These are phyloP conservation scores for Penicillium sp. DNA, from an alignment of 2,329 filamentous ascomycete species.

Conservation along the genomic window DNA sequence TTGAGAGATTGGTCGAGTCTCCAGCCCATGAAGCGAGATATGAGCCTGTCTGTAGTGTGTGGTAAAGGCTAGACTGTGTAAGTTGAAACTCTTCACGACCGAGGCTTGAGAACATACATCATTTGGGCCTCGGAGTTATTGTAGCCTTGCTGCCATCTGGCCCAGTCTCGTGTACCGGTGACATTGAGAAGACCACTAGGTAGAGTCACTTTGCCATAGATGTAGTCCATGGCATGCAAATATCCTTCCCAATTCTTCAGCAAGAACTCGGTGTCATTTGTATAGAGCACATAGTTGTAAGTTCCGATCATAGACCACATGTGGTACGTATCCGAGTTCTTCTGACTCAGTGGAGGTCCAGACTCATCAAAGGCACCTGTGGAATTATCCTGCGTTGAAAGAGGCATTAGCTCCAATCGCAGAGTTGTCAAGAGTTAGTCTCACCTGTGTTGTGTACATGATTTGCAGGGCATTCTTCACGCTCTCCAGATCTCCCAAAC, in stretches of 20 bases:
- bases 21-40: constrained; percentile 53
- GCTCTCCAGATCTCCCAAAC: constrained; percentile 48
- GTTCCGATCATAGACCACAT: constrained; percentile 61
- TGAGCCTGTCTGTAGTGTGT: constrained; percentile 57
- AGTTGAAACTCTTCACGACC: not conserved
- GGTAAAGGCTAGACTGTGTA: constrained; percentile 45
- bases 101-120: constrained; percentile 37
- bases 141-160: constrained; percentile 52
- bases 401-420: not conserved
- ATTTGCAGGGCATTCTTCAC: constrained; percentile 51
- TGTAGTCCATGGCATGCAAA: constrained; percentile 49
- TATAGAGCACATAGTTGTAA: constrained; percentile 61
- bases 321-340: constrained; percentile 39
- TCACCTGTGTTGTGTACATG: constrained; percentile 49
- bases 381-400: constrained; percentile 21
- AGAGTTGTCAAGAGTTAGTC: not conserved
- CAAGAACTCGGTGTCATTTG: constrained; percentile 55
- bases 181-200: constrained; percentile 52
- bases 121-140: constrained; percentile 57
- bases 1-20: constrained; percentile 42
- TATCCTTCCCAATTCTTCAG: constrained; percentile 53
- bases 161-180: constrained; percentile 55
- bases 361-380: constrained; percentile 40
- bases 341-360: constrained; percentile 37
- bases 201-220: constrained; percentile 47